Evolutionary conservation across 2,329 filamentous ascomycete genomes (phyloP).

Genomic region (Orbilia quercus): DNA sequence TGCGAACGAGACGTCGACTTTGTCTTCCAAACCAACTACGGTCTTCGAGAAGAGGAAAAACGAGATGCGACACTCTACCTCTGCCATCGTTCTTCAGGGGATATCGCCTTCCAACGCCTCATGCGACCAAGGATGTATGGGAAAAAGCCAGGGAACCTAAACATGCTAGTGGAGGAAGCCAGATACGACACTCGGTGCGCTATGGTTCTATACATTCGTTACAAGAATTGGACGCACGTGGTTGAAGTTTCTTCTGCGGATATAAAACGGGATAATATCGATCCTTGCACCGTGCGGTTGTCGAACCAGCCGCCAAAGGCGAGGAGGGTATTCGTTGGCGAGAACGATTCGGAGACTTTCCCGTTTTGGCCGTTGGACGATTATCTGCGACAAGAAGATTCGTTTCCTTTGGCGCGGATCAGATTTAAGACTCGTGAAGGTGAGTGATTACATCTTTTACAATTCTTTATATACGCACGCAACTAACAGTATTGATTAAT

Average conservation of each 20-base stretch:
- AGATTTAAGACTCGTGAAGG: conserved; percentile 50
- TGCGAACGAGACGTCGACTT: conserved; percentile 49
- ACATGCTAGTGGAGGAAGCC: conserved; percentile 31
- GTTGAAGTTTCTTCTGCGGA: conserved; percentile 34
- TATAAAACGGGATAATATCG: conserved; percentile 46
- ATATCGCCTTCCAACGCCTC: conserved; percentile 52
- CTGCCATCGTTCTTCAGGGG: conserved; percentile 52
- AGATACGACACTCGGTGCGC: conserved; percentile 34
- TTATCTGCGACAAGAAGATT: conserved; percentile 44
- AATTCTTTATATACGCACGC: not conserved
- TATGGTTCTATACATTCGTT: conserved; percentile 50
- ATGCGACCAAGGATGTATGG: conserved; percentile 43
- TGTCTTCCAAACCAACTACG: conserved; percentile 55
- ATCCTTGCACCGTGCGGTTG: conserved; percentile 41
- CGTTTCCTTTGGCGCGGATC: conserved; percentile 47
- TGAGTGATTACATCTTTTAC: conserved; percentile 9
- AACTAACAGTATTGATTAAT: conserved; percentile 6
- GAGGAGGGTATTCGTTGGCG: conserved; percentile 41
- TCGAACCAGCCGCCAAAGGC: conserved; percentile 44
- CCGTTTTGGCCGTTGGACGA: conserved; percentile 54
- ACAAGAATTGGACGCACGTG: conserved; percentile 41
- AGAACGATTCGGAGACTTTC: conserved; percentile 47
- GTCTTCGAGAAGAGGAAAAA: conserved; percentile 52
- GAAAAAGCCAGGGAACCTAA: conserved; percentile 26
- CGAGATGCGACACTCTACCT: conserved; percentile 50